phyloP scores from a whole-genome alignment of 2,329 filamentous ascomycete species.

The Xylariaceae sp. region DNA sequence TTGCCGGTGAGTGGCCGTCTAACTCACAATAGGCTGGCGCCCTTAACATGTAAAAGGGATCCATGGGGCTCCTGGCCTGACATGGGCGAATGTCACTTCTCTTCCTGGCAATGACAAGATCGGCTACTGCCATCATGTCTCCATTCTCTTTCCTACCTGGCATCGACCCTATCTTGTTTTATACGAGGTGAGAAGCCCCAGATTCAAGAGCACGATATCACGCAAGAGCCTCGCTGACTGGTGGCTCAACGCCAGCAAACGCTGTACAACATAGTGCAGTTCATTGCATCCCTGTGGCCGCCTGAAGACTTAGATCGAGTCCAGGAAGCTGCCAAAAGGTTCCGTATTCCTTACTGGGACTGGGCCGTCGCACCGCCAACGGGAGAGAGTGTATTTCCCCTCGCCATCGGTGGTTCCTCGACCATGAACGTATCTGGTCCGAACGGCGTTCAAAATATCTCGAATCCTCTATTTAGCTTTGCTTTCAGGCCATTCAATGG shows the following conservation, averaged over 20 bases:
- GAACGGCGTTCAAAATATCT: conserved; percentile 50
- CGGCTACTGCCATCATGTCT: conserved; percentile 75
- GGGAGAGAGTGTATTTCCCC: conserved; percentile 46
- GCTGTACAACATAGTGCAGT: conserved; percentile 33
- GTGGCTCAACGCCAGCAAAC: conserved; percentile 37
- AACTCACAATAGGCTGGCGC: neutral
- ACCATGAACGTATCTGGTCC: conserved; percentile 52
- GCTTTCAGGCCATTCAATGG: conserved; percentile 56
- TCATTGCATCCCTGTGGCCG: conserved; percentile 35
- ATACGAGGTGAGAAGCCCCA: conserved; percentile 45
- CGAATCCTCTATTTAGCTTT: conserved; percentile 60
- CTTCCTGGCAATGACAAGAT: conserved; percentile 49
- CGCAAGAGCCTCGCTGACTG: neutral
- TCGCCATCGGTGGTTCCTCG: conserved; percentile 43
- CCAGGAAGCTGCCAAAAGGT: conserved; percentile 45
- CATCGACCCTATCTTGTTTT: conserved; percentile 73
- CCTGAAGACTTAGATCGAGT: conserved; percentile 47
- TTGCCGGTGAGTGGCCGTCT: conserved; percentile 54
- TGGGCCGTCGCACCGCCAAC: conserved; percentile 49
- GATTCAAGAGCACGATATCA: neutral
- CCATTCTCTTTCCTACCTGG: conserved; percentile 74
- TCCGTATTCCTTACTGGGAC: conserved; percentile 58
- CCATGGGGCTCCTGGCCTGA: conserved; percentile 66
- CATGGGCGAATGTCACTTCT: conserved; percentile 51
- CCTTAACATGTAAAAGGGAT: conserved; percentile 53